These are phyloP conservation scores for Turritis glabra DNA, from an alignment of 345 rosid species.

Conservation along the genomic window DNA sequence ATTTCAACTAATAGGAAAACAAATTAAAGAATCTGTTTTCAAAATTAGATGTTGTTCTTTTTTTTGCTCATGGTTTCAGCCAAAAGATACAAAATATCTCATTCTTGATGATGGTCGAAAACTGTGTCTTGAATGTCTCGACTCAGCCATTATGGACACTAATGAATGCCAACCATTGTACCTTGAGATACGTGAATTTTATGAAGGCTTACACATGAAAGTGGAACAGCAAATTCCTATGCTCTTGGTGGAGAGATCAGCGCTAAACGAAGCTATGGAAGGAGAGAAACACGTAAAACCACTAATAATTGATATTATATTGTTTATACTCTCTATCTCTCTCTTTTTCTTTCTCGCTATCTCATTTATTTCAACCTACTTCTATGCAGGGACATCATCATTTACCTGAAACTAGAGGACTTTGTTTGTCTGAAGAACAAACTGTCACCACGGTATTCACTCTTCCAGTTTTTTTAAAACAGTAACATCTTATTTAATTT, in stretches of 20 bases:
- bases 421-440: constrained; percentile 95
- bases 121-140: constrained; percentile 85
- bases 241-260: constrained; percentile 84
- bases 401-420: constrained; percentile 97
- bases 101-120: constrained; percentile 79
- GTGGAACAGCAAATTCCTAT: constrained; percentile 75
- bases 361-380: background rate
- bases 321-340: background rate
- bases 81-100: constrained; percentile 54
- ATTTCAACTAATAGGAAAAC: background rate
- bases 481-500: background rate
- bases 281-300: constrained; percentile 56
- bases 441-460: constrained; percentile 71
- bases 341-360: background rate
- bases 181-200: constrained; percentile 74
- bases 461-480: background rate
- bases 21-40: background rate
- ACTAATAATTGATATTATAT: background rate
- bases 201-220: constrained; percentile 86
- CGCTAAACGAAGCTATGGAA: constrained; percentile 76
- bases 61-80: constrained; percentile 47
- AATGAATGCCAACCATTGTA: constrained; percentile 81
- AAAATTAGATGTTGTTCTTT: constrained; percentile 9
- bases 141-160: constrained; percentile 80
- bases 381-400: constrained; percentile 83